Conservation (phyloP, 2,329 filamentous ascomycete genomes). For the Ramichloridium luteum region DNA sequence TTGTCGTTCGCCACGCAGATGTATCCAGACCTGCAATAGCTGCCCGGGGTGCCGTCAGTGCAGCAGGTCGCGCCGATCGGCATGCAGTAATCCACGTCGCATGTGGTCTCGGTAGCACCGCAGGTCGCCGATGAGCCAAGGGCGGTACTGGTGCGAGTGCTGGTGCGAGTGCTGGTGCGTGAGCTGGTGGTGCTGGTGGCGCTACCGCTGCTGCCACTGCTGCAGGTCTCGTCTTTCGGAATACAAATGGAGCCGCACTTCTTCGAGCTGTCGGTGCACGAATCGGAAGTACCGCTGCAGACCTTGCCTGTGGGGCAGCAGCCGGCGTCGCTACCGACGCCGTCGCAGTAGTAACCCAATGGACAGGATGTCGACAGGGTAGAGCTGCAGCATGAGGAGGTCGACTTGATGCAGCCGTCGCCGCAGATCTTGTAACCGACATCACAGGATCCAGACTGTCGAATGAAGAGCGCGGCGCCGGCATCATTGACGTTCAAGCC, state of each 20-base stretch:
- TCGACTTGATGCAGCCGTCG: background rate
- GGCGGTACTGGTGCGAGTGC: too few relatives aligned
- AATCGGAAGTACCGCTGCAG: background rate
- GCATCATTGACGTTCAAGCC: too few relatives aligned
- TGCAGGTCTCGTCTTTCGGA: too few relatives aligned
- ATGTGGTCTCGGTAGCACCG: too few relatives aligned
- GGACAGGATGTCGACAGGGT: background rate
- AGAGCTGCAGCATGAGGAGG: too few relatives aligned
- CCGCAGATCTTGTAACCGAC: conserved; percentile 1
- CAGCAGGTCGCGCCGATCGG: background rate
- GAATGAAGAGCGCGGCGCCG: background rate
- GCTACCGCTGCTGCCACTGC: too few relatives aligned
- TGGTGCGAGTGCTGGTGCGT: too few relatives aligned
- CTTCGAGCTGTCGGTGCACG: conserved; percentile 1
- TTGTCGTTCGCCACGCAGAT: too few relatives aligned
- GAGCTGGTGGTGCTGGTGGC: too few relatives aligned
- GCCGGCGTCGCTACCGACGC: background rate
- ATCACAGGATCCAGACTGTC: conserved; percentile 1
- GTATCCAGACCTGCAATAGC: conserved; percentile 1
- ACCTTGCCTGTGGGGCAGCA: background rate
- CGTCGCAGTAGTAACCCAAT: conserved; percentile 1
- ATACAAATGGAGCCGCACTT: background rate
- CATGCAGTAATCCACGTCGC: conserved; percentile 1
- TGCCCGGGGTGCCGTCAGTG: background rate
- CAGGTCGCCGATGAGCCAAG: too few relatives aligned